These are phyloP conservation scores for Aegilops longissima DNA, from an alignment of 176 grass and related monocot genomes.

Conservation along the genomic window DNA sequence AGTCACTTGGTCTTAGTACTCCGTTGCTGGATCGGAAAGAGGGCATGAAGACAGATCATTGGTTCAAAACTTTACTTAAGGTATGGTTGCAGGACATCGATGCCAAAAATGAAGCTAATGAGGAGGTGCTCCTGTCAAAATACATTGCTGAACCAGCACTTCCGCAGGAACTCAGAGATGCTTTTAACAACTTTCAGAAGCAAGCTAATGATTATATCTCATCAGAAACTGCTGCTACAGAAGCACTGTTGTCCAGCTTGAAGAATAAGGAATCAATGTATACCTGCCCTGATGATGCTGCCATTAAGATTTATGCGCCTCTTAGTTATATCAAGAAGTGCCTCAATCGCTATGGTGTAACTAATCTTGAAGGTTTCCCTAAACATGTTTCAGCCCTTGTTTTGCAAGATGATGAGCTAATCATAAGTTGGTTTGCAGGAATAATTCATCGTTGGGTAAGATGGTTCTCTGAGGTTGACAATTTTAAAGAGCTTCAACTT, in stretches of 20 bases:
- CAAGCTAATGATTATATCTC: constrained; percentile 64
- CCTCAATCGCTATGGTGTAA: constrained; percentile 75
- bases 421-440: constrained; percentile 93
- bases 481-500: constrained; percentile 81
- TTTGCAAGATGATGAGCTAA: constrained; percentile 94
- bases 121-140: constrained; percentile 78
- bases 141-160: constrained; percentile 81
- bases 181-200: constrained; percentile 86
- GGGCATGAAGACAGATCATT: constrained; percentile 97
- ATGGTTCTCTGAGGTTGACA: constrained; percentile 75
- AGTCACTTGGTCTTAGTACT: constrained; percentile 75
- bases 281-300: constrained; percentile 34
- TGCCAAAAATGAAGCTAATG: constrained; percentile 64
- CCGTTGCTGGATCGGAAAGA: constrained; percentile 89
- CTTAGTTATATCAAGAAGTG: constrained; percentile 65
- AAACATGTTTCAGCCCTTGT: constrained; percentile 69
- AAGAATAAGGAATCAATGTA: constrained; percentile 35
- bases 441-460: constrained; percentile 74
- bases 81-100: constrained; percentile 88
- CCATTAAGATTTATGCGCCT: constrained; percentile 64
- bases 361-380: constrained; percentile 77
- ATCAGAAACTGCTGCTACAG: constrained; percentile 57
- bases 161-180: constrained; percentile 69
- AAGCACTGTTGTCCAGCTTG: constrained; percentile 50
- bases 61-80: constrained; percentile 89